Evolutionary conservation across 1,284 basidiomycete genomes (phyloP), one percentile per base, ranked within the genome.

Genomic region (Coniferiporia weirii): DNA sequence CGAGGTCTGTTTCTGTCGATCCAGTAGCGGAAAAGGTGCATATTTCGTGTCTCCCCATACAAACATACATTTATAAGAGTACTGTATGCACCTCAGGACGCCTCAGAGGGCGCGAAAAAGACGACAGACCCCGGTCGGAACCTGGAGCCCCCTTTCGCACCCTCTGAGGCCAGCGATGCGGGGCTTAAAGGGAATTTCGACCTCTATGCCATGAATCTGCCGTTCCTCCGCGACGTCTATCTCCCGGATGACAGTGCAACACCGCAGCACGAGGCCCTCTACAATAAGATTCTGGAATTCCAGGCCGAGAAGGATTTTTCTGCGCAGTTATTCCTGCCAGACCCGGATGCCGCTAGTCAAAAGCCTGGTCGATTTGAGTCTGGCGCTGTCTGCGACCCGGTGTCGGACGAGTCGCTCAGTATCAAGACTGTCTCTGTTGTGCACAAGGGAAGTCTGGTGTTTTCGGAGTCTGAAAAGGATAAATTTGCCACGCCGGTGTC

Each of bases 281-380:
- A 75, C 52, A 63, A 73, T 38, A 69, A 64, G 3, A 72, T 75
- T 45, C 68, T 76, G 36, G 63, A 66, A 8, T 75, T 68, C 32
- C 75, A 76, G 60, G 72, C 73, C 12, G 75, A 69, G 56, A 65
- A 69, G 4, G 75, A 76, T 60, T 68, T 63, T 7, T 74, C 72
- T 15, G 74, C 70, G 27, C 69, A 68, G 8, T 66, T 68, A 35
- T 67, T 65, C 53, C 62, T 76, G 17, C 51, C 27, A 5, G 40
- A 61, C 67, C 12, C 56, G 59, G 8, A 57, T 51, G 1, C 48
- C 59, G 13, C 56, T 55, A 1, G 55, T 44, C 0, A 50, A 6
- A 22, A 45, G 13, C 35, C 34, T 13, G 50, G 59, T 48, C 63
- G 65, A 34, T 69, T 74, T 8, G 59, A 66, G 47, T 63, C 40